These are phyloP conservation scores for Phytopythium chamaehyphon DNA, from an alignment of 352 stramenopile genomes.

Conservation along the genomic window DNA sequence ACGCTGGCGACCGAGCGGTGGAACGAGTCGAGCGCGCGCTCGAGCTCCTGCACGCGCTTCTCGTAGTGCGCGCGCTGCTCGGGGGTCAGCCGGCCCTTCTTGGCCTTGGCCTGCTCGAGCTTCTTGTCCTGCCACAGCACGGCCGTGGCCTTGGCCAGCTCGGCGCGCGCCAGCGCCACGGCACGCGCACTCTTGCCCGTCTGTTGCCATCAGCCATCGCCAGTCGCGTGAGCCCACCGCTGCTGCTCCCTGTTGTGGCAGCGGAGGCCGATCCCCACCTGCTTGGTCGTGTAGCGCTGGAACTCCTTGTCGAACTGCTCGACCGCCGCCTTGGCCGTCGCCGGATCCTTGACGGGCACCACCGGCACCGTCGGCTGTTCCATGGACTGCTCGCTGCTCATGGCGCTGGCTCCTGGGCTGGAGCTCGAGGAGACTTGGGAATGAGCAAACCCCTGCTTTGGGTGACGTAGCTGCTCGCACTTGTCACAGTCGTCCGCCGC, in stretches of 20 bases:
- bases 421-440: background rate
- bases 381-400: conserved; percentile 3
- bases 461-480: background rate
- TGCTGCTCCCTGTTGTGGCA: background rate
- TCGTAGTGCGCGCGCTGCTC: conserved; percentile 60
- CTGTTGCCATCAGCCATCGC: conserved; percentile 18
- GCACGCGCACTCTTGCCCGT: conserved; percentile 60
- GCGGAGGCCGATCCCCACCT: conserved; percentile 24
- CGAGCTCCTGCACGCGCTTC: conserved; percentile 66
- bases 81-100: conserved; percentile 54
- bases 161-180: conserved; percentile 69
- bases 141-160: conserved; percentile 78
- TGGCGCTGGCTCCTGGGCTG: background rate
- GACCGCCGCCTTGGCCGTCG: conserved; percentile 32
- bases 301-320: conserved; percentile 87
- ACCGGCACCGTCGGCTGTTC: conserved; percentile 3
- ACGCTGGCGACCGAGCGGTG: conserved; percentile 69
- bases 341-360: conserved; percentile 12
- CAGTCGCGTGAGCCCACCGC: background rate
- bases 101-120: conserved; percentile 59
- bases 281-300: conserved; percentile 82
- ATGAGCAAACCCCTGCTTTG: no score
- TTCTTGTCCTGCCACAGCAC: conserved; percentile 85
- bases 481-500: background rate
- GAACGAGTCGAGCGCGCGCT: conserved; percentile 73